Conservation (phyloP, 164 flowering plant genomes). For the Annona cherimola region DNA sequence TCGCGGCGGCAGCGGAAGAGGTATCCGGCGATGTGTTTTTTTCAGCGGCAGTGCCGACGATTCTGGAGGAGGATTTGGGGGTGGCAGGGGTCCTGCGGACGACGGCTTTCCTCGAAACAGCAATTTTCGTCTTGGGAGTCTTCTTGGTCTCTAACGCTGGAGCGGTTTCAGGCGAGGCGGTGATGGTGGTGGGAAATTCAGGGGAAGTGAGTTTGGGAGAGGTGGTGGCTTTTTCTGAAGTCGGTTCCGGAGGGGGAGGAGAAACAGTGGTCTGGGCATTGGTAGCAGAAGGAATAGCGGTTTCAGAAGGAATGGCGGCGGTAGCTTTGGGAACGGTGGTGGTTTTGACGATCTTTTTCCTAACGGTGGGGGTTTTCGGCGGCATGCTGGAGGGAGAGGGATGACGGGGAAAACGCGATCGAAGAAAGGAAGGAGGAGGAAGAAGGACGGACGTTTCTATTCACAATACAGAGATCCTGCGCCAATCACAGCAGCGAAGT, state of each 20-base stretch:
- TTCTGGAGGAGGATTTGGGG: background rate
- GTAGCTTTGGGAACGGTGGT: conserved; percentile 7
- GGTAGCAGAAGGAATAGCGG: background rate
- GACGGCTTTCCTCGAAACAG: background rate
- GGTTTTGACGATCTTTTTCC: conserved; percentile 5
- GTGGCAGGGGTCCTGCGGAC: conserved; percentile 1
- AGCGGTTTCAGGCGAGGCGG: conserved; percentile 5
- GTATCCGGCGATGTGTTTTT: background rate
- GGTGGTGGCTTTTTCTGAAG: background rate
- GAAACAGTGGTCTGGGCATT: background rate
- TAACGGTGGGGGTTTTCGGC: background rate
- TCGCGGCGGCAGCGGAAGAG: background rate
- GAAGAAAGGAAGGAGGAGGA: too few species aligned
- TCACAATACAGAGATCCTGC: too few species aligned
- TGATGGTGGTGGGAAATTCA: background rate
- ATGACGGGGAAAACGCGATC: background rate
- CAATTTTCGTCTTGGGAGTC: background rate
- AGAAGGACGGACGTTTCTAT: too few species aligned
- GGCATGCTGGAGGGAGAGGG: conserved; percentile 1
- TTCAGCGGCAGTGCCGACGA: background rate
- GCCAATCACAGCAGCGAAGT: too few species aligned
- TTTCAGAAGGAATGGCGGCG: background rate
- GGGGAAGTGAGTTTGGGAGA: conserved; percentile 5
- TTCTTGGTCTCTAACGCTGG: background rate
- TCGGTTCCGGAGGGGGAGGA: background rate